Base-by-base conservation (phyloP, 140 eudicot genomes). In the Stevia rebaudiana region DNA sequence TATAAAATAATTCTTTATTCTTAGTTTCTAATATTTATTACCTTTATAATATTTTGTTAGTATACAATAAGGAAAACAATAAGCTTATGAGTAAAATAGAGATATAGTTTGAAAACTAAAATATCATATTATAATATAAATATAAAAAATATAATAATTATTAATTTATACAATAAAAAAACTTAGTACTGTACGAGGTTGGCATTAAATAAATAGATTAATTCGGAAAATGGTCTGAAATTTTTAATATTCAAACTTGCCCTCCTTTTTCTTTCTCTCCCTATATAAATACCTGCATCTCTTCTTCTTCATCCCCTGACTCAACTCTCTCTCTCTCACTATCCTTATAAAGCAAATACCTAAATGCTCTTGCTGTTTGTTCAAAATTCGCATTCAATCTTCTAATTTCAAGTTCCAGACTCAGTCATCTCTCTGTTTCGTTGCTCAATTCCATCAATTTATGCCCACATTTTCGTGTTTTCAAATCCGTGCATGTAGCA, bases 261-360 rank as follows among this genome's bases (percentile, higher is more conserved):
- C 61, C 58, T 63, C 36, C 35, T 59, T 41, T 37, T 55, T 73
- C 62, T 48, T 63, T 39, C 74, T 41, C 68, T 65, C 67, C 67
- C 46, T 65, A 65, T 73, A 67, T 60, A 47, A 49, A 69, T 40
- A 31, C 24, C 66, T 30, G 47, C 48, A 51, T 48, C 41, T 74
- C 23, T 17, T 67, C 23, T 17, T 67, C 33, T 60, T 39, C 74
- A 63, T 21, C 66, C 24, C 64, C 60, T 40, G 19, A 68, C 69
- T 60, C 31, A 40, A 59, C 19, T 62, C 25, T 5, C 53, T 0
- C 4, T 16, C 25, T 16, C 18, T 11, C 44, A 22, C 54, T 48
- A 63, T 74, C 55, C 54, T 33, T 59, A 3, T 18, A 52, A 28
- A 56, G 15, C 42, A 41, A 72, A 42, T 63, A 21, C 57, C 64